These are phyloP conservation scores for Amphibolis antarctica DNA, from an alignment of 106 monocot species.

Conservation along the genomic window DNA sequence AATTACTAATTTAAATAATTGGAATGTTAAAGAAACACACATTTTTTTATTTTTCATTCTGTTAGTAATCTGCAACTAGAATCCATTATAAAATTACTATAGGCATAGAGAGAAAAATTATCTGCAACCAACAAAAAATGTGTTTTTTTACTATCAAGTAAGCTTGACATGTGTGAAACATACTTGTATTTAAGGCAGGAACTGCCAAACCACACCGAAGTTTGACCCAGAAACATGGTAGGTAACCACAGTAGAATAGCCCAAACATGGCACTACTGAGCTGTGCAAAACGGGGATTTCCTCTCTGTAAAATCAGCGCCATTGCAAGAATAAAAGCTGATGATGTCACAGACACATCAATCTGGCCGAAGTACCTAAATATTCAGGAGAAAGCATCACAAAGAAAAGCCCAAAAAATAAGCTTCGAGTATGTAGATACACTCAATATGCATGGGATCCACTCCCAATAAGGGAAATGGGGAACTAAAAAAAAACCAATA, in stretches of 20 bases:
- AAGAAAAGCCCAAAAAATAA: neutral
- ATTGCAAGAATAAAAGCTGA: slow-evolving; percentile 76
- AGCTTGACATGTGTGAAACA: neutral
- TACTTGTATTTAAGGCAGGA: slow-evolving; percentile 87
- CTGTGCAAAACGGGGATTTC: slow-evolving; percentile 91
- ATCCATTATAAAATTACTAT: too few species aligned
- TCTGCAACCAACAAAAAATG: too few species aligned
- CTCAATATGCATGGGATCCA: neutral
- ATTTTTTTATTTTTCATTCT: too few species aligned
- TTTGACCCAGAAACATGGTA: slow-evolving; percentile 94
- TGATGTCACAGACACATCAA: slow-evolving; percentile 76
- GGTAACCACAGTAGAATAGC: slow-evolving; percentile 95
- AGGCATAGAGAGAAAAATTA: too few species aligned
- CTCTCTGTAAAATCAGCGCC: slow-evolving; percentile 79
- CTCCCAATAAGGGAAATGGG: too few species aligned
- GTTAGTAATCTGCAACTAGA: too few species aligned
- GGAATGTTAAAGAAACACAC: too few species aligned
- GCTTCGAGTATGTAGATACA: neutral
- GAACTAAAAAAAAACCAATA: too few species aligned
- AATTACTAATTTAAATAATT: too few species aligned
- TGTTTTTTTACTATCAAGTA: too few species aligned
- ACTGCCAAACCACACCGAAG: slow-evolving; percentile 74
- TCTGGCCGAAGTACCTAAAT: slow-evolving; percentile 81
- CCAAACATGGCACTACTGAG: slow-evolving; percentile 90
- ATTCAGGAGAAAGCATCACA: slow-evolving; percentile 12